Base-by-base conservation (phyloP, 1,139 yeast species). In the Pichia kudriavzevii region DNA sequence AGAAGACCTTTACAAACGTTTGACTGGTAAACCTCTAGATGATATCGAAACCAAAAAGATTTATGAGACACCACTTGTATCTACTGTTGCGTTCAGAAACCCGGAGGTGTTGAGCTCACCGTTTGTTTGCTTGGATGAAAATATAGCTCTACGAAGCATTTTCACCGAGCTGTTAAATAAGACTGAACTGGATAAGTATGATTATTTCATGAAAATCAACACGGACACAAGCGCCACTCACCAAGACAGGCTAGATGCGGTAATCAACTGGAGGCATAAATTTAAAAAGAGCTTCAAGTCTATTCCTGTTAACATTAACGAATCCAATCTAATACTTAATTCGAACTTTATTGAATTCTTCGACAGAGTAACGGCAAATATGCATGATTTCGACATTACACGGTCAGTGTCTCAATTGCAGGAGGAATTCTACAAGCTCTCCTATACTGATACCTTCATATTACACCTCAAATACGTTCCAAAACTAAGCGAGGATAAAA, bases 21-120 rank as follows among this genome's bases (percentile, higher is more conserved):
- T 35, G 9, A 27, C 34, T 5, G 40, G 40, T 7, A 39, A 29
- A 21, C 42, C 42, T 1, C 36, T 39, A 27, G 40, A 39, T 16
- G 14, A 18, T 10, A 1, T 25, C 4, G 33, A 31, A 4, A 16
- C 6, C 2, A 23, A 31, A 15, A 4, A 15, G 8, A 19, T 27
- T 3, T 26, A 30, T 13, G 18, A 28, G 10, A 28, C 26, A 10
- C 6, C 14, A 3, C n/a, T 9, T 5, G 5, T 17, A 11, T 11
- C 18, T 7, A 16, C 24, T 8, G 15, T 36, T 11, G 30, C 28
- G 6, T 24, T 26, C 9, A 16, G 26, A 4, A 35, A 39, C 10
- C 37, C 37, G 11, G 32, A 35, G 12, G 23, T 25, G 13, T 19
- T 36, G 13, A 24, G 34, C 5, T 34, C 43, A 7, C 43, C 43